phyloP scores from a whole-genome alignment of 208 protist genomes.

The Porcisia hertigi region DNA sequence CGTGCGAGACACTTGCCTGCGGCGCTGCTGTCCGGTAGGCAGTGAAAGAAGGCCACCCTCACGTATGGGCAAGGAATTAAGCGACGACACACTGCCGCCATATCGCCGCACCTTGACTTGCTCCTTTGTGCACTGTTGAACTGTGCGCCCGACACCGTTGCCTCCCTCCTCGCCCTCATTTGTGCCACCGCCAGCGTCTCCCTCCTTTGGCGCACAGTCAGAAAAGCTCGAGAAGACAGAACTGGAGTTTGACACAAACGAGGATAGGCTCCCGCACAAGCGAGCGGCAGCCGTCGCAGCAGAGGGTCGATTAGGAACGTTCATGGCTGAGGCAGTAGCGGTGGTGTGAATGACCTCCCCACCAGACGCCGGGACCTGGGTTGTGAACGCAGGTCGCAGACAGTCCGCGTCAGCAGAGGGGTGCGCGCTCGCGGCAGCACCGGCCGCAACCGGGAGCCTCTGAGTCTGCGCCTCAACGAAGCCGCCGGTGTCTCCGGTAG shows the following conservation, averaged over 20 bases:
- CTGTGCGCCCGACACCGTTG: not conserved
- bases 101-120: not conserved
- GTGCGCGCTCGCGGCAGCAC: not conserved
- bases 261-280: not conserved
- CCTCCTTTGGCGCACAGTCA: not conserved
- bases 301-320: not conserved
- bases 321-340: not conserved
- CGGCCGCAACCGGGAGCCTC: not conserved
- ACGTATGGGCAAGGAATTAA: not conserved
- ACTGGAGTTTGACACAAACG: too few species aligned
- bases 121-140: not conserved
- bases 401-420: not conserved
- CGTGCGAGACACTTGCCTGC: not conserved
- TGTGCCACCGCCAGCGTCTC: not conserved
- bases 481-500: constrained; percentile 61
- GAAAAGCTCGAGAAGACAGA: constrained; percentile 3
- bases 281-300: not conserved
- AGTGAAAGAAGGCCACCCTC: not conserved
- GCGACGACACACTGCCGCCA: not conserved
- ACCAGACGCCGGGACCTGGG: not conserved
- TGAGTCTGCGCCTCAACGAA: constrained; percentile 32
- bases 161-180: not conserved
- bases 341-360: not conserved
- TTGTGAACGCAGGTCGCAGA: not conserved
- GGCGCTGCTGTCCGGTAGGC: not conserved